Evolutionary conservation across 2,329 filamentous ascomycete genomes (phyloP), one percentile per base, ranked within the genome.

Genomic region (Pyrenophora graminea): DNA sequence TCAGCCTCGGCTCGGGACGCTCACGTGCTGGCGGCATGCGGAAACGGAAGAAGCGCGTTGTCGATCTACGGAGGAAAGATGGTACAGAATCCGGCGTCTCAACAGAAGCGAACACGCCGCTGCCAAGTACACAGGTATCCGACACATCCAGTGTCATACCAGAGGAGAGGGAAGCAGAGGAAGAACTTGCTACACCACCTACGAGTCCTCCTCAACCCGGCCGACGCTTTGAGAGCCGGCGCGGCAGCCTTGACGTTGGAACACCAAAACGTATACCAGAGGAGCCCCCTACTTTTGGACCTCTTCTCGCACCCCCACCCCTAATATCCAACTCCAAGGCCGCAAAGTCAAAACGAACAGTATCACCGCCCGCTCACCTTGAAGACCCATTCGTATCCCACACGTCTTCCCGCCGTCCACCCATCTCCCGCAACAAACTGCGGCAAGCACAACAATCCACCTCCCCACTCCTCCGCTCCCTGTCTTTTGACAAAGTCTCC

Each of bases 11-110:
- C 17, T 79, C 83, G 3, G 81, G 80, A 45, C 78, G 83, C 40
- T 77, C 81, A 37, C 83, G 88, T 58, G 77, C 85, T 3, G 82
- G 85, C 55, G 79, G 81, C 18, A 80, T 84, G 30, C 84, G 89
- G 46, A 93, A 90, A 76, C 89, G 90, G 79, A 95, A 93, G 82
- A 90, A 85, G 51, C 82, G 90, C 17, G 86, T 95, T 12, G 89
- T 95, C 53, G 91, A 95, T 66, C 78, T 95, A 12, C 82, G 90
- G n/a, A 85, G 82, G 55, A 79, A 82, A 55, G 80, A 81, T 51
- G 73, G 69, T 10, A 71, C 70, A 44, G 76, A 77, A 33, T 72
- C 80, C 21, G 77, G 77, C 33, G 72, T 78, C 23, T 83, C 80
- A 32, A 82, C 83, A 10, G 77, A 78, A 9, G 81, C 79, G 19